Base-by-base conservation (phyloP, 306 rosid species). In the Cucumis cinereus region DNA sequence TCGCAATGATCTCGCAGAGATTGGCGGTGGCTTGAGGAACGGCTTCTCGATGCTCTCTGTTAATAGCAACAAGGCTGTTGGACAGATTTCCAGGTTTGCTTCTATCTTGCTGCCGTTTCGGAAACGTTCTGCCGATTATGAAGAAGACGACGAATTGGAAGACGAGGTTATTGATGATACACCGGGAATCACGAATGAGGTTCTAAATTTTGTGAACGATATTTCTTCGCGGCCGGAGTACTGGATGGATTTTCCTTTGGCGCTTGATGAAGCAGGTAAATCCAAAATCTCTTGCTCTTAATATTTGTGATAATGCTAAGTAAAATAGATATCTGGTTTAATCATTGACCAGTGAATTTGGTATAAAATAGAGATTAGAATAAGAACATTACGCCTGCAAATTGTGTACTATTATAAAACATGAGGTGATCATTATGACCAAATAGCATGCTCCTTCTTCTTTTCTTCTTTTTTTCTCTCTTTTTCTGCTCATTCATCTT, bases 241-340 rank as follows among this genome's bases (percentile, higher is more conserved):
- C 82, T 94, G 99, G 99, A 90, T 86, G 15, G 90, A 92, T 53
- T 94, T 94, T 83, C 96, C 99, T 52, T 77, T 89, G 69, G 82
- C 88, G 16, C 85, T 89, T 5, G 86, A 85, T 53, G 80, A 84
- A 54, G 30, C 52, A 33, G 97, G 99, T 94, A 85, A 62, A 57
- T 50, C 5, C 60, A 24, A 70, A 4, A 15, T 24, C 43, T 67
- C 72, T 67, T 20, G 54, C 73, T 10, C n/a, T 68, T 41, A 49
- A 68, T 43, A 11, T 43, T 41, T 13, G 74, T n/a, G 35, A 50
- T 50, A 50, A 5, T 11, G 47, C 47, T 41, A 8, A 47, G 19
- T 50, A 7, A 69, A 43, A 20, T 6, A 45, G 23, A 13, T 23
- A 14, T 28, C 1, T 47, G 19, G 19, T 47, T 47, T 71, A 26